A percentile compares a stretch with the other conserved stretches of the same genome.
These are phyloP conservation scores for Escovopsis sp. DNA, from an alignment of 2,329 filamentous ascomycete species.

Conservation along the genomic window DNA sequence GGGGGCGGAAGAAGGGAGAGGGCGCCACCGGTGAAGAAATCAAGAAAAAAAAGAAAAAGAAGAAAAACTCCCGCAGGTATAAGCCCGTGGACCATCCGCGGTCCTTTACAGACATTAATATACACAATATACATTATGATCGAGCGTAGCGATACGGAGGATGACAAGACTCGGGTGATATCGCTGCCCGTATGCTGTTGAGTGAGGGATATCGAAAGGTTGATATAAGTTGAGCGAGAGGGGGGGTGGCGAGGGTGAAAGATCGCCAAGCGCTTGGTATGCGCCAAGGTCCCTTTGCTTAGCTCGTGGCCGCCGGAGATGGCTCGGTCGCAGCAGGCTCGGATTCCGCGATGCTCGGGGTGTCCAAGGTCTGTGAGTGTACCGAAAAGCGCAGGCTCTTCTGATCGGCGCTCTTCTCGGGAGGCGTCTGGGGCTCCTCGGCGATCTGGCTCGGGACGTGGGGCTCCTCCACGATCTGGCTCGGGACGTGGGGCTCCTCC, in stretches of 20 bases:
- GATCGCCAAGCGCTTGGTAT: no score
- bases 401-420: slow-evolving; percentile 15
- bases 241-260: no score
- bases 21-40: background rate
- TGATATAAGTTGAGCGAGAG: no score
- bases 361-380: slow-evolving; percentile 13
- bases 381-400: slow-evolving; percentile 13
- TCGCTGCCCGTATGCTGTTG: no score
- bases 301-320: slow-evolving; percentile 10
- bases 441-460: slow-evolving; percentile 1
- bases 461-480: background rate
- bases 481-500: slow-evolving; percentile 1
- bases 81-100: no score
- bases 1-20: no score
- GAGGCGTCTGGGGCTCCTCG: slow-evolving; percentile 16
- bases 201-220: background rate
- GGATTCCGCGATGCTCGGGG: slow-evolving; percentile 3
- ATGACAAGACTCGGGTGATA: no score
- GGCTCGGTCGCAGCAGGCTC: slow-evolving; percentile 10
- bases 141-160: no score
- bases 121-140: slow-evolving; percentile 11
- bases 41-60: no score
- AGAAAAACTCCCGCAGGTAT: no score
- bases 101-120: slow-evolving; percentile 3
- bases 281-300: background rate